Evolutionary conservation across 441 rosid genomes (phyloP), one percentile per base, ranked within the genome.

Genomic region (Populus hybrid): DNA sequence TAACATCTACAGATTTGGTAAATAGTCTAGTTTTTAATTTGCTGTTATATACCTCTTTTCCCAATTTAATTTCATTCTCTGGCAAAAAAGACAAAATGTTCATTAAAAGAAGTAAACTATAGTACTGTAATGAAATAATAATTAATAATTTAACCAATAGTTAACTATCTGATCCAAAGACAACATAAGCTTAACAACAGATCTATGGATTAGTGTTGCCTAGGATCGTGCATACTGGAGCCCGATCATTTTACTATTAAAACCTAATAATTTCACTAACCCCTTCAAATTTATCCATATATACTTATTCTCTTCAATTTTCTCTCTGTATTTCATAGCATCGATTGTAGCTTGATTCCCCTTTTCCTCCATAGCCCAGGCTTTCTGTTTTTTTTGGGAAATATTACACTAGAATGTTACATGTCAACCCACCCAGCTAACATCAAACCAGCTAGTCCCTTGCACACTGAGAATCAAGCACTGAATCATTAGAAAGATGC

Each of bases 131-230:
- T 65, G 31, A 65, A 65, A 65, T 29, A 26, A 28, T 24, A 29
- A 29, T 29, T 29, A 29, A 29, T 61, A 61, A 20, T 20, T 20
- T 61, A 14, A 14, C n/a, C 20, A 6, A 18, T 6, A 45, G 56
- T 45, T 45, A 45, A 14, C 20, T 45, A 4, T 45, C 21, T 24
- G 20, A 26, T 42, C 29, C 56, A 12, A 8, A 38, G 31, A 16
- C 16, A 29, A 21, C 28, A 53, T 53, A 11, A 72, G 11, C 42
- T 56, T 31, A 53, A 35, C 6, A 14, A 9, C 7, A 75, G 33
- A 61, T 74, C 78, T 79, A 74, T 82, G 88, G 88, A 82, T 84
- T 64, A 82, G 74, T 64, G 77, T 24, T 76, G 83, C 82, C 81
- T 83, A 38, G 87, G 85, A 87, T 87, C 85, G 72, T 78, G 84